phyloP scores from a whole-genome alignment of 129 eudicot genomes.

The Mikania micrantha region DNA sequence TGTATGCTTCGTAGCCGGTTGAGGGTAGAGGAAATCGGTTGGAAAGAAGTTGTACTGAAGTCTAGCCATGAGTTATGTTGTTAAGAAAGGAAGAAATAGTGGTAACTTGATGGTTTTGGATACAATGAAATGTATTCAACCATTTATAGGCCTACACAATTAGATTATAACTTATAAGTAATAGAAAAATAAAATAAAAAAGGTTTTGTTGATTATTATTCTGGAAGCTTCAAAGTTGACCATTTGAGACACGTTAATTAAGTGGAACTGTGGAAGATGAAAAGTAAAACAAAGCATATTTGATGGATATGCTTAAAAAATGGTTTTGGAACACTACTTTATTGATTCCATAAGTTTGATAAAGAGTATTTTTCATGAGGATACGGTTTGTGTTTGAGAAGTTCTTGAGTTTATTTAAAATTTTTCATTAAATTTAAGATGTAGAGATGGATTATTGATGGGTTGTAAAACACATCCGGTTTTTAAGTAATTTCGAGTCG shows the following conservation, averaged over 20 bases:
- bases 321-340: conserved; percentile 3
- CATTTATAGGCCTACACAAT: conserved; percentile 6
- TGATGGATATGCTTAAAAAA: conserved; percentile 11
- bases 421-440: too few species aligned
- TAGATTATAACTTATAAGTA: neutral
- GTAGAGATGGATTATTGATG: too few species aligned
- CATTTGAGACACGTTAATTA: neutral
- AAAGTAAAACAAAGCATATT: conserved; percentile 18
- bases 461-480: too few species aligned
- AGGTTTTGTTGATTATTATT: conserved; percentile 18
- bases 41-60: conserved; percentile 38
- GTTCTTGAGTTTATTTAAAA: too few species aligned
- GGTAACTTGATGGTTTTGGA: neutral
- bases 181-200: neutral
- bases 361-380: neutral
- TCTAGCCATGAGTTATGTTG: conserved; percentile 20
- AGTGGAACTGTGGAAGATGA: too few species aligned
- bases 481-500: too few species aligned
- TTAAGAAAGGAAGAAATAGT: neutral
- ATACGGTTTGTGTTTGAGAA: too few species aligned
- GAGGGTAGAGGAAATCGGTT: conserved; percentile 29
- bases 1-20: neutral
- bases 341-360: neutral
- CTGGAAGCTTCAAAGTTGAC: conserved; percentile 21
- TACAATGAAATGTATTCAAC: neutral